Base-by-base conservation (phyloP, 2,329 filamentous ascomycete species). In the Pseudocercospora vitis region DNA sequence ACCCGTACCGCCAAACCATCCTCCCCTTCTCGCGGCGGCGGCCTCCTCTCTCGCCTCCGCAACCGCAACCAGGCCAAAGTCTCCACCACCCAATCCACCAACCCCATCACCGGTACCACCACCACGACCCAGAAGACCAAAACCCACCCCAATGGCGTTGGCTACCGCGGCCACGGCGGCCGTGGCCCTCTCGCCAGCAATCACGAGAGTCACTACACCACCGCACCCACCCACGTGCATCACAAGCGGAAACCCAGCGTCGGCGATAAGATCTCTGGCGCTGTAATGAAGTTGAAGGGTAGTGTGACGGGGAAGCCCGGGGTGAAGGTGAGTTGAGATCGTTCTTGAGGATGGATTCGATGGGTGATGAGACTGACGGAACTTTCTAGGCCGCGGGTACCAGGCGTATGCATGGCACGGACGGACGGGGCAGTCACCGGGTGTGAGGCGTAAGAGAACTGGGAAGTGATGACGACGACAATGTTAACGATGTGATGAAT, bases 231-330 rank as follows among this genome's bases (percentile, higher is more conserved):
- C 47, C 74, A 74, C 2, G 73, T 75, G 12, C 80, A 83, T 57
- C 86, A 89, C 50, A 81, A 82, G 68, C 83, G 87, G 65, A 82
- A 85, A 64, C 79, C 82, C 2, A 82, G 48, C 32, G 75, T 91
- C 60, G 86, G 86, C 42, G 88, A 92, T 74, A 92, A 91, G 73
- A 79, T 92, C 63, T 85, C 81, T 46, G 89, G 89, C 14, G 88
- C 87, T 0, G 75, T 92, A 70, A 78, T 88, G 74, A 89, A 82
- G 75, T 71, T 92, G 59, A 84, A 83, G 71, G 88, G 89, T 6
- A 82, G 76, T 50, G 68, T 92, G 53, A 91, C 85, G 1, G 72
- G 82, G 44, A 78, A 83, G 33, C 85, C 87, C 2, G 88, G 85
- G 19, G 73, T 87, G 60, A 91, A 91, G 84, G 83, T 83, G 66